These are phyloP conservation scores for Colletotrichum sojae DNA, from an alignment of 2,329 filamentous ascomycete genomes.

Conservation along the genomic window DNA sequence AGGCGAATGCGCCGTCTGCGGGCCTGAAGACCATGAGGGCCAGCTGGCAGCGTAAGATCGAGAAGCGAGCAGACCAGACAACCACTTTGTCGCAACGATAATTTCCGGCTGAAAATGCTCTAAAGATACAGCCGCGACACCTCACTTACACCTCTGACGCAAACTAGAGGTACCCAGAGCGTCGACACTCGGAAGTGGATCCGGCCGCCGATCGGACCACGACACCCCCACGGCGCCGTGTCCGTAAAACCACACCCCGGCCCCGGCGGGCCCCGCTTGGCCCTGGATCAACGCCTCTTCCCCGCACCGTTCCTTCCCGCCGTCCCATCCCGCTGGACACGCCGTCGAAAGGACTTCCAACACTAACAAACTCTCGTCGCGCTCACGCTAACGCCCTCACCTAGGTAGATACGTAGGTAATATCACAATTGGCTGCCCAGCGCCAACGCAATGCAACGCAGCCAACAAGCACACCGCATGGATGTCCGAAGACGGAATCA, in stretches of 20 bases:
- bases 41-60: too few relatives aligned
- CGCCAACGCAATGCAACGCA: constrained; percentile 3
- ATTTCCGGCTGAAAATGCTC: too few relatives aligned
- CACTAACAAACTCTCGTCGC: not conserved
- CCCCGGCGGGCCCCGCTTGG: not conserved
- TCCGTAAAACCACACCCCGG: constrained; percentile 4
- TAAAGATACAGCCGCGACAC: too few relatives aligned
- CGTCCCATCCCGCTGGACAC: constrained; percentile 5
- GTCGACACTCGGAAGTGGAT: not conserved
- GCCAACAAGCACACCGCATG: not conserved
- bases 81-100: too few relatives aligned
- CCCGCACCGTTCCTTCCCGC: constrained; percentile 22
- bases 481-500: constrained; percentile 7
- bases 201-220: constrained; percentile 10
- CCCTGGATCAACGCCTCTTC: not conserved
- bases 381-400: not conserved
- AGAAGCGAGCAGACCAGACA: too few relatives aligned
- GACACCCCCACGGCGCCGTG: constrained; percentile 19
- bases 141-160: too few relatives aligned
- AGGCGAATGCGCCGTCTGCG: too few relatives aligned
- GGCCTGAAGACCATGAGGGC: too few relatives aligned
- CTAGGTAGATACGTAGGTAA: too few relatives aligned
- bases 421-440: not conserved
- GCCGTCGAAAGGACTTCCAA: not conserved
- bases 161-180: too few relatives aligned